Percentiles rank a stretch among this genome's conserved stretches.
These are phyloP conservation scores for Cichorium intybus DNA, from an alignment of 140 eudicot species.

Conservation along the genomic window DNA sequence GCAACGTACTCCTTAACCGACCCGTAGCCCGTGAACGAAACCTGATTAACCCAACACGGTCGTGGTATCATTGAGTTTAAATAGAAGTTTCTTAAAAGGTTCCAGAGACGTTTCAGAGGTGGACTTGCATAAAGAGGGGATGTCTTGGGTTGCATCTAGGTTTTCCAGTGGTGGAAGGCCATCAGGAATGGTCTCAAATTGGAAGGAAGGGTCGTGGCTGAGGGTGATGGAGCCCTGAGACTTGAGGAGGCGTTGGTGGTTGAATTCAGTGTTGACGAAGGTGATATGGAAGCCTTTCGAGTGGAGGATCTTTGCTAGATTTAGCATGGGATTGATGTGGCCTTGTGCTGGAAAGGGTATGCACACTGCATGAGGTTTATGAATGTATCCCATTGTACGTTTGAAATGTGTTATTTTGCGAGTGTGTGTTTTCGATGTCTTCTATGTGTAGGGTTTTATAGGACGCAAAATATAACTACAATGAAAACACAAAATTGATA, in stretches of 20 bases:
- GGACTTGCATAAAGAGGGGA: slow-evolving; percentile 21
- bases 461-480: background rate
- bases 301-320: too few relatives aligned
- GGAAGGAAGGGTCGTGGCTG: too few relatives aligned
- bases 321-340: too few relatives aligned
- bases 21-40: too few relatives aligned
- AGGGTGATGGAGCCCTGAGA: too few relatives aligned
- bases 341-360: slow-evolving; percentile 42
- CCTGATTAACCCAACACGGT: too few relatives aligned
- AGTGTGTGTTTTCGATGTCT: background rate
- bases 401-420: background rate
- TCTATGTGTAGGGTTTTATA: background rate
- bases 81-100: slow-evolving; percentile 28
- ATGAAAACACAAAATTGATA: background rate
- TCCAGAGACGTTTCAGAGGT: slow-evolving; percentile 3
- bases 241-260: too few relatives aligned
- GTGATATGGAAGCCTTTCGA: too few relatives aligned
- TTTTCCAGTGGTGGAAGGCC: slow-evolving; percentile 28
- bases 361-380: slow-evolving; percentile 36
- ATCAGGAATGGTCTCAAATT: too few relatives aligned
- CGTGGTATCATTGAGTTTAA: background rate
- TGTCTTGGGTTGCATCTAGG: slow-evolving; percentile 30
- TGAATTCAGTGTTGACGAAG: too few relatives aligned
- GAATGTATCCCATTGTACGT: slow-evolving; percentile 3
- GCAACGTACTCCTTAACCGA: slow-evolving; percentile 16